Conservation (phyloP, 768 basidiomycete genomes). For the Mycena vitilis region DNA sequence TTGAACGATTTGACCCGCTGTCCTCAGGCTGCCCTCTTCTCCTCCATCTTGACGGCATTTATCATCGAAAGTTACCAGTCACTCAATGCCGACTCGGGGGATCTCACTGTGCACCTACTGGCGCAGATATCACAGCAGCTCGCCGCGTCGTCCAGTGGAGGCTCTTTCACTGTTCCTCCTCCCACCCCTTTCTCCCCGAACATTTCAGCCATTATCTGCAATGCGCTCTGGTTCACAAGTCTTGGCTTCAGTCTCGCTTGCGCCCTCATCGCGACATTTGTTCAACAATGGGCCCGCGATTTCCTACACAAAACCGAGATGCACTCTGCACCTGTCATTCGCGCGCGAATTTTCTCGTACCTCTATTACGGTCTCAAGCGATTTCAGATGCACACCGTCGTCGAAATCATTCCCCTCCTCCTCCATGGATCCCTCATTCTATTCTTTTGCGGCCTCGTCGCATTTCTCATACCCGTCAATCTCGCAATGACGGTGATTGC, state of each 20-base stretch:
- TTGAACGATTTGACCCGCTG: not conserved
- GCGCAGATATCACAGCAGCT: conserved; percentile 14
- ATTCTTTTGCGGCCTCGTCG: conserved; percentile 29
- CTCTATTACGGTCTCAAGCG: conserved; percentile 25
- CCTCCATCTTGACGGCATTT: conserved; percentile 41
- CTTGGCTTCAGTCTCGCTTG: conserved; percentile 25
- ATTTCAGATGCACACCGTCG: conserved; percentile 20
- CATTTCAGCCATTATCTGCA: conserved; percentile 6
- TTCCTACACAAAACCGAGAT: conserved; percentile 18
- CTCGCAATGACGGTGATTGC: not conserved
- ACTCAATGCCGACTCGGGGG: conserved; percentile 31
- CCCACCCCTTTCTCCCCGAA: not conserved
- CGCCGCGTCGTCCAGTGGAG: not conserved
- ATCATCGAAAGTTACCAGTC: conserved; percentile 41
- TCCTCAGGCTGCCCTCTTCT: conserved; percentile 40
- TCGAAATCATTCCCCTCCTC: conserved; percentile 27
- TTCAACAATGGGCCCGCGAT: conserved; percentile 23
- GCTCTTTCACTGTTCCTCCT: not conserved
- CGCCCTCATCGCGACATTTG: conserved; percentile 19
- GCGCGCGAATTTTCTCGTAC: conserved; percentile 19
- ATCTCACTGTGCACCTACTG: conserved; percentile 26
- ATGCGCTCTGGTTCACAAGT: conserved; percentile 21
- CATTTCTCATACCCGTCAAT: conserved; percentile 1
- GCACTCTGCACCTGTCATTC: conserved; percentile 11
- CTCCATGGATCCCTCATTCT: conserved; percentile 29